phyloP scores from a whole-genome alignment of 352 stramenopile species.

The Pythium scleroteichum region DNA sequence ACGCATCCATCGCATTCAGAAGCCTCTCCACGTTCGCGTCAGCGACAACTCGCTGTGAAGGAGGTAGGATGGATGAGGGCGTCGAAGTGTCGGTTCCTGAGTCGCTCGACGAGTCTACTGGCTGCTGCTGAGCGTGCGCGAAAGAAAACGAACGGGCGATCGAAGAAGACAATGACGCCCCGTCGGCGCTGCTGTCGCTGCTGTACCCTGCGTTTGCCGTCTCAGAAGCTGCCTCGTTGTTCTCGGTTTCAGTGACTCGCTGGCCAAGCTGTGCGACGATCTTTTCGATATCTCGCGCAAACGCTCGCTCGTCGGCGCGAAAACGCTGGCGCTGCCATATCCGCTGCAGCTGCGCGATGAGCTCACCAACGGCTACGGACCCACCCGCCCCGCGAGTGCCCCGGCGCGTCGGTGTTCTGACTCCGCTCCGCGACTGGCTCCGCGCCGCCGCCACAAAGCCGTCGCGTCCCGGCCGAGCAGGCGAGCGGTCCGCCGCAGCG shows the following conservation, averaged over 20 bases:
- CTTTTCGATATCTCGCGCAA: slow-evolving; percentile 69
- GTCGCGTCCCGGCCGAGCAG: not conserved
- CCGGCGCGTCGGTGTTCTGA: not conserved
- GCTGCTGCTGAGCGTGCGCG: slow-evolving; percentile 7
- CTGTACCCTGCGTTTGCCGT: not conserved
- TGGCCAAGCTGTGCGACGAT: slow-evolving; percentile 32
- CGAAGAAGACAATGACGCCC: not conserved
- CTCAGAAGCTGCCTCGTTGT: not conserved
- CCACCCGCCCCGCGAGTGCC: not conserved
- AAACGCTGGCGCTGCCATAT: slow-evolving; percentile 67
- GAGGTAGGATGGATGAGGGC: not conserved
- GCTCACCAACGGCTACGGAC: slow-evolving; percentile 29
- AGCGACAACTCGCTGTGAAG: slow-evolving; percentile 3
- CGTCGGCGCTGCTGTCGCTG: slow-evolving; percentile 14
- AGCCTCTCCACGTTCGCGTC: slow-evolving; percentile 45
- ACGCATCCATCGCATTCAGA: slow-evolving; percentile 62
- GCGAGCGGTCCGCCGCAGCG: not conserved
- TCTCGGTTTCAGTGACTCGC: not conserved
- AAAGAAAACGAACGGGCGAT: not conserved
- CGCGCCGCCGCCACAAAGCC: slow-evolving; percentile 11
- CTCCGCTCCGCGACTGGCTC: slow-evolving; percentile 1
- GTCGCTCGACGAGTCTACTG: slow-evolving; percentile 17
- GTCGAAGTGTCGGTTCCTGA: slow-evolving; percentile 12
- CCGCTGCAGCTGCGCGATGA: slow-evolving; percentile 60
- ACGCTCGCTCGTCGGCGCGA: slow-evolving; percentile 60